Percentiles rank a stretch among this genome's conserved stretches.
These are phyloP conservation scores for Scheffersomyces illinoinensis DNA, from an alignment of 1,139 yeast genomes.

Conservation along the genomic window DNA sequence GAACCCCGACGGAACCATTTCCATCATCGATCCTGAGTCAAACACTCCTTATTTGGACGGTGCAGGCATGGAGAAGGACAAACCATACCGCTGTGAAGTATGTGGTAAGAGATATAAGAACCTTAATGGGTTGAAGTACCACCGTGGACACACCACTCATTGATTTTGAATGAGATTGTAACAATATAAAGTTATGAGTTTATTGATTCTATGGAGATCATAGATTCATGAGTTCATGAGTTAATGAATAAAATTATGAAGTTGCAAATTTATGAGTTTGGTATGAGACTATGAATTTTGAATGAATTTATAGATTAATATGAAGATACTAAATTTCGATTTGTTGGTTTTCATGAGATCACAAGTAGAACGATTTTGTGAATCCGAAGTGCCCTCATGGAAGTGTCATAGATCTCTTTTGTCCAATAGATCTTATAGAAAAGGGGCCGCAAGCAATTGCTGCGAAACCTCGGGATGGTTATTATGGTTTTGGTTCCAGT, in stretches of 20 bases:
- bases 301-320: no score
- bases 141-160: constrained; percentile 96
- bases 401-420: background rate
- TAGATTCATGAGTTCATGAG: no score
- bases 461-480: background rate
- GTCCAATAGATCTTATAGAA: background rate
- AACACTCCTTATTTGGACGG: constrained; percentile 92
- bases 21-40: constrained; percentile 90
- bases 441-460: background rate
- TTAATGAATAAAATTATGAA: no score
- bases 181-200: background rate
- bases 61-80: constrained; percentile 91
- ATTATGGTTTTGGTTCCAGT: background rate
- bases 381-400: background rate
- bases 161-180: constrained; percentile 25
- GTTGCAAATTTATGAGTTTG: no score
- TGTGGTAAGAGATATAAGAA: constrained; percentile 97
- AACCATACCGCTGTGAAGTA: constrained; percentile 97
- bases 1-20: constrained; percentile 90
- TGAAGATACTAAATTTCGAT: background rate
- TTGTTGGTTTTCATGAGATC: background rate
- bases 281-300: no score
- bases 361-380: background rate
- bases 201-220: background rate
- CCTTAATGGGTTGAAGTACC: constrained; percentile 93